Evolutionary conservation across 1,139 yeast genomes (phyloP), one percentile per base, ranked within the genome.

Genomic region (Scheffersomyces lignicola): DNA sequence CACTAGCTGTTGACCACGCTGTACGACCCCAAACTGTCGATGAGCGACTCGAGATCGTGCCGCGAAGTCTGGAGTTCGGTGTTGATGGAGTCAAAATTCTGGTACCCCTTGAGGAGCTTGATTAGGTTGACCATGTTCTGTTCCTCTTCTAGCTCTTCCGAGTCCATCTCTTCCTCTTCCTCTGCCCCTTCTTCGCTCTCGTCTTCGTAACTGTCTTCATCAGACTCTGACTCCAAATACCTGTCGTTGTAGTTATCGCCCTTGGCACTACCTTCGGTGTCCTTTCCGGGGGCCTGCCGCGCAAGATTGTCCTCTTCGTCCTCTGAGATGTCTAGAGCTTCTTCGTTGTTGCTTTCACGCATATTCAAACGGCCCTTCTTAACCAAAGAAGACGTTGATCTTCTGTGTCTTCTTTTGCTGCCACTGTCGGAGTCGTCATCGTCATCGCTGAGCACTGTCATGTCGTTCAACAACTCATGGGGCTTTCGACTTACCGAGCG

Each of bases 31-130:
- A 75, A 47, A 42, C 65, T 44, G 33, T 65, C 65, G 11, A 82
- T 48, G 48, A 80, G 47, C 6, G 52, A 47, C 44, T 78, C 82
- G 2, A 83, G 76, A 26, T 82, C 83, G 15, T 54, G 55, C 34
- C 80, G 65, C 12, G 85, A 70, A 51, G 71, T 69, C 36, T 73
- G 76, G 42, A 84, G 58, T 44, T 80, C 84, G 0, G 90, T 83
- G 48, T 90, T 82, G 2, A 87, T 80, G 7, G 82, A 73, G 52
- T 87, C 96, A 44, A 83, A 73, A 48, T 78, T 78, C 40, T 79
- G 83, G 20, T 77, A 76, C 17, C 77, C 77, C 41, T 71, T 74
- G 22, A 83, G 50, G 29, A 82, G 60, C 40, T 76, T 58, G 23
- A 83, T 52, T 22, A 70, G 28, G 21, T 44, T 47, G 13, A 50